Evolutionary conservation across 2,329 filamentous ascomycete genomes (phyloP).

Genomic region (Colletotrichum sp.): DNA sequence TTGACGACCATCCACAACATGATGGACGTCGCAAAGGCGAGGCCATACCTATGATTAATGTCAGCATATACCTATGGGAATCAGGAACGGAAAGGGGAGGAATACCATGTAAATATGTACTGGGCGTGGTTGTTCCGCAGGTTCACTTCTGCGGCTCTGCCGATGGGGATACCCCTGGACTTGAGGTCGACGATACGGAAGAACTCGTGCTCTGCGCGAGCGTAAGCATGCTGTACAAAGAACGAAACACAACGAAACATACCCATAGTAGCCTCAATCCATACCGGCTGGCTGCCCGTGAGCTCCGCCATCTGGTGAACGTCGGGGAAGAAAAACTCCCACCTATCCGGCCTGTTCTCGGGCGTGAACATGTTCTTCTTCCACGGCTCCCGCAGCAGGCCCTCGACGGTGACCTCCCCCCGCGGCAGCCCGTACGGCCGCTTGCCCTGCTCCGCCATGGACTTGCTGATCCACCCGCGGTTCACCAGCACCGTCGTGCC

Average conservation of each 20-base stretch:
- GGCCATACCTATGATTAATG: conserved; percentile 72
- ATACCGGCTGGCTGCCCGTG: conserved; percentile 84
- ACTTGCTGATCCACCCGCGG: conserved; percentile 89
- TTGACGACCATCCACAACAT: conserved; percentile 97
- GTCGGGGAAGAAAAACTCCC: conserved; percentile 95
- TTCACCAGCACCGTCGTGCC: conserved; percentile 81
- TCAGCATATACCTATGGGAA: background rate
- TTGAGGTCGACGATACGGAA: conserved; percentile 78
- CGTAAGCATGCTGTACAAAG: background rate
- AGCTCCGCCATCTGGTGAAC: conserved; percentile 87
- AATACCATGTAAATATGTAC: conserved; percentile 98
- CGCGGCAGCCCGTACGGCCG: conserved; percentile 69
- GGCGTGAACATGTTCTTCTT: conserved; percentile 99
- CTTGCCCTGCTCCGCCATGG: conserved; percentile 69
- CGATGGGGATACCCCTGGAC: conserved; percentile 85
- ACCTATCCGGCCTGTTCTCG: conserved; percentile 80
- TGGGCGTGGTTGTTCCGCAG: conserved; percentile 96
- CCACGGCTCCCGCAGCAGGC: conserved; percentile 85
- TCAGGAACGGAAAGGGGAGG: background rate
- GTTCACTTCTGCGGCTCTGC: conserved; percentile 86
- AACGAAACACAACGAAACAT: conserved; percentile 23
- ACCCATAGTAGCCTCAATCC: conserved; percentile 97
- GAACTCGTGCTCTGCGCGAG: conserved; percentile 73
- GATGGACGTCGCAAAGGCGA: conserved; percentile 83
- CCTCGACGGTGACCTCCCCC: conserved; percentile 80